Evolutionary conservation across 2,329 filamentous ascomycete species (phyloP).

Genomic region (Tolypocladium endophyticum): DNA sequence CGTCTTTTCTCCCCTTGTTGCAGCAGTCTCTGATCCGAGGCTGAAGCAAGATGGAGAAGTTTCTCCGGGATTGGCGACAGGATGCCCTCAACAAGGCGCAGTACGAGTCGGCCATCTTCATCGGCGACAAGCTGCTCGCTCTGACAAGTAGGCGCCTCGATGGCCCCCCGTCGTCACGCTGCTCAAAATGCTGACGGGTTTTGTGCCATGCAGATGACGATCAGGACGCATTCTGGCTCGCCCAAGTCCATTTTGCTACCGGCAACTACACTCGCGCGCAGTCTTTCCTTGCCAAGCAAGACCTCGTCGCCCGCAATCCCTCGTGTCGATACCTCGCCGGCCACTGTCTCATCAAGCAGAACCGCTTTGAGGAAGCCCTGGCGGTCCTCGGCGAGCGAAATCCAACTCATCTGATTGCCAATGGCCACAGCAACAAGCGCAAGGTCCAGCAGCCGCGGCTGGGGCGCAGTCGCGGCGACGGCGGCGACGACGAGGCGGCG

Average conservation of each 20-base stretch:
- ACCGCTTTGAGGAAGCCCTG: conserved; percentile 81
- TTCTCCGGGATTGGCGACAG: conserved; percentile 87
- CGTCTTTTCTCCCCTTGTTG: not conserved
- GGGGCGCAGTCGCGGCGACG: conserved; percentile 20
- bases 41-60: conserved; percentile 66
- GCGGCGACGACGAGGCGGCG: conserved; percentile 49
- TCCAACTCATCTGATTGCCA: conserved; percentile 75
- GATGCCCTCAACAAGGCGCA: conserved; percentile 94
- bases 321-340: conserved; percentile 88
- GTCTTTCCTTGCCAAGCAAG: conserved; percentile 72
- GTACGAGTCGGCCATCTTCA: conserved; percentile 92
- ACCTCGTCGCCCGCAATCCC: conserved; percentile 69
- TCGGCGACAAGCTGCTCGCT: conserved; percentile 92
- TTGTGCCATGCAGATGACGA: conserved; percentile 59
- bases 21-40: not conserved
- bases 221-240: conserved; percentile 91
- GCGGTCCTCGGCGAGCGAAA: conserved; percentile 82
- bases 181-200: not conserved
- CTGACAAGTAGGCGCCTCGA: conserved; percentile 63
- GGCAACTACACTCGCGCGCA: conserved; percentile 92
- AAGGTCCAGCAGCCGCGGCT: conserved; percentile 25
- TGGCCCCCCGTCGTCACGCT: not conserved
- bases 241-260: conserved; percentile 93
- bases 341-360: conserved; percentile 89
- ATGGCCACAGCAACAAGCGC: conserved; percentile 29